Conservation (phyloP, 2,329 filamentous ascomycete species). For the Ophiocordyceps camponoti-rufipedis region DNA sequence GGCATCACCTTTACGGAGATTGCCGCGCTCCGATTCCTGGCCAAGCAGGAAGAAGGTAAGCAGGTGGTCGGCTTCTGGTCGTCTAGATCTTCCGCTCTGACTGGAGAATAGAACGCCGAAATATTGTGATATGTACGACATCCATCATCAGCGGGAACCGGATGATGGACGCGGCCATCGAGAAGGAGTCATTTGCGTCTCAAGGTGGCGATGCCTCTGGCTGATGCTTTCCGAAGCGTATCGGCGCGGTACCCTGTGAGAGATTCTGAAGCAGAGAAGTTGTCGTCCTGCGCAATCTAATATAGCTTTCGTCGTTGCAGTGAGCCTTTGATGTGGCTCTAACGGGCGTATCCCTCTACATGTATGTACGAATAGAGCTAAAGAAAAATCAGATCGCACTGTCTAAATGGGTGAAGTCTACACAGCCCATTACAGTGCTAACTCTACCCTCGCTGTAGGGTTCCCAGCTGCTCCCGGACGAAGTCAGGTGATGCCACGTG, state of each 20-base stretch:
- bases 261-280: background rate
- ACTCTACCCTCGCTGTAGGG: background rate
- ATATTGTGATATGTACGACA: slow-evolving; percentile 84
- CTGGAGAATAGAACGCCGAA: slow-evolving; percentile 41
- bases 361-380: too few relatives aligned
- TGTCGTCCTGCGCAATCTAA: background rate
- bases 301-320: background rate
- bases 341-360: too few relatives aligned
- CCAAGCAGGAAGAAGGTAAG: slow-evolving; percentile 58
- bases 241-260: background rate
- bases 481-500: slow-evolving; percentile 6
- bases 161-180: slow-evolving; percentile 74
- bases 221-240: background rate
- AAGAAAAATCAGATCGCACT: background rate
- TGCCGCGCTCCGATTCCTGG: slow-evolving; percentile 80
- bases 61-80: background rate
- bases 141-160: slow-evolving; percentile 76
- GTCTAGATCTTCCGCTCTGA: background rate
- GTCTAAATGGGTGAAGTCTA: background rate
- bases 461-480: slow-evolving; percentile 2
- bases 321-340: background rate
- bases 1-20: slow-evolving; percentile 95
- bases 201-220: slow-evolving; percentile 7
- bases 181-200: slow-evolving; percentile 40
- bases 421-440: background rate